Conservation (phyloP, 345 rosid species). For the Citrus hindsii region DNA sequence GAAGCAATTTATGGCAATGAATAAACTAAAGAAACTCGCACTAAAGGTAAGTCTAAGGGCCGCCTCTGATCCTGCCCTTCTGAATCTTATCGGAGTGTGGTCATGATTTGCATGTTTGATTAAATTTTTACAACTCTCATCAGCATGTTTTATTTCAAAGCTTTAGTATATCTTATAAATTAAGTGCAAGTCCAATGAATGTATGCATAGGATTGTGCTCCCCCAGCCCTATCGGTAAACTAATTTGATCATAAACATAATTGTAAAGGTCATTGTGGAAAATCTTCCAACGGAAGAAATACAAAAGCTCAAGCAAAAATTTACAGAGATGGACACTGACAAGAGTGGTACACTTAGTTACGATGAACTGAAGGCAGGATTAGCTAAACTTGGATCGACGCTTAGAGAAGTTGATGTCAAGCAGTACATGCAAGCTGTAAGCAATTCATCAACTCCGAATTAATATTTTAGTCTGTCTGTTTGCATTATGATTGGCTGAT, state of each 20-base stretch:
- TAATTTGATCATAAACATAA: not conserved
- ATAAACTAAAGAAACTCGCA: constrained; percentile 91
- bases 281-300: constrained; percentile 76
- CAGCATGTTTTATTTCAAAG: not conserved
- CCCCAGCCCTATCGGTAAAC: not conserved
- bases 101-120: too few species aligned
- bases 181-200: not conserved
- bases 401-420: constrained; percentile 71
- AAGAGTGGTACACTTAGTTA: constrained; percentile 81
- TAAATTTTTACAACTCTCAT: not conserved
- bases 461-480: not conserved
- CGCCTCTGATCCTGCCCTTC: not conserved
- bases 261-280: constrained; percentile 71
- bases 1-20: constrained; percentile 95
- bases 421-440: constrained; percentile 93
- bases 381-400: constrained; percentile 73
- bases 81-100: not conserved
- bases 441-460: constrained; percentile 11
- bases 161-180: not conserved
- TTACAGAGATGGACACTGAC: constrained; percentile 80
- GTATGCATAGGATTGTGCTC: not conserved
- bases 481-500: not conserved
- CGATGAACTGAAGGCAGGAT: constrained; percentile 69
- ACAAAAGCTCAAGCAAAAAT: constrained; percentile 70
- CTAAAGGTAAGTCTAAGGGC: constrained; percentile 46